These are phyloP conservation scores for Fusarium tanahbumbuense DNA, from an alignment of 2,329 filamentous ascomycete species.

Conservation along the genomic window DNA sequence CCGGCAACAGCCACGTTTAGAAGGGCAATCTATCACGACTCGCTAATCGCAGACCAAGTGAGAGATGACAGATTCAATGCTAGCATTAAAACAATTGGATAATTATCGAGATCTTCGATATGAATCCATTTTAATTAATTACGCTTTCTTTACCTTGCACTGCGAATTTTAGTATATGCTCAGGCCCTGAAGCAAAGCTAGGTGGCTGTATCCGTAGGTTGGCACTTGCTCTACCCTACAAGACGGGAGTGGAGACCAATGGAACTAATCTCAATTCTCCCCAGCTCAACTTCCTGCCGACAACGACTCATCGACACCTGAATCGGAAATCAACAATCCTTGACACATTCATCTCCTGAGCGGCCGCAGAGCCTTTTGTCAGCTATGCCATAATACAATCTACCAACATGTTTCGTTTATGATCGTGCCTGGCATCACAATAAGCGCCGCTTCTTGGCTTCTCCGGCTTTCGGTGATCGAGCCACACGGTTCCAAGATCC, in stretches of 20 bases:
- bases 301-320: not conserved
- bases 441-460: slow-evolving; percentile 29
- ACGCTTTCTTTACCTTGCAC: not conserved
- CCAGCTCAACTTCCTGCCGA: not conserved
- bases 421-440: slow-evolving; percentile 10
- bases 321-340: not conserved
- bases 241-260: not conserved
- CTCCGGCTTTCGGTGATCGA: slow-evolving; percentile 24
- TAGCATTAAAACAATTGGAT: not conserved
- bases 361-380: not conserved
- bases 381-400: not conserved
- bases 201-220: not conserved
- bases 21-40: not conserved
- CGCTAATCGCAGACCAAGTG: not conserved
- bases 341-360: not conserved
- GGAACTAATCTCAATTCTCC: not conserved
- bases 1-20: not conserved
- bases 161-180: not conserved
- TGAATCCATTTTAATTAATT: not conserved
- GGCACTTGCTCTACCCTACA: slow-evolving; percentile 6
- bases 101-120: not conserved
- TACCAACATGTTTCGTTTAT: not conserved
- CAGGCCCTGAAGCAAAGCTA: not conserved
- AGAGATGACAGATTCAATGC: not conserved
- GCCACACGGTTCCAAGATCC: slow-evolving; percentile 36